Conservation (phyloP, 306 rosid species). For the Rosa lucieae region DNA sequence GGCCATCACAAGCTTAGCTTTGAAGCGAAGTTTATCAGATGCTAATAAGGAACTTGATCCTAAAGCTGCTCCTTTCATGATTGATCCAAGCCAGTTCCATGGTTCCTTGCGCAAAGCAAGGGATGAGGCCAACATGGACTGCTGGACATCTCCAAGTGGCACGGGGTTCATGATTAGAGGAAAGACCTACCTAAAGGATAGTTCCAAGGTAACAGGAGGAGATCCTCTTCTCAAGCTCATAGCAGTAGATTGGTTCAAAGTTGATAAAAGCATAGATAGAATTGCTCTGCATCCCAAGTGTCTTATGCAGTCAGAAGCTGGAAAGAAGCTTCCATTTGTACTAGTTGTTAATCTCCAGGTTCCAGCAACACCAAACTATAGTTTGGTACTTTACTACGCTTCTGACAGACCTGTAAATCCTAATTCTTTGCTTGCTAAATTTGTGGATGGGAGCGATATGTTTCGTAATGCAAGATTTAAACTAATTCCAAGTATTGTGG, state of each 20-base stretch:
- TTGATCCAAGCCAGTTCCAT: conserved; percentile 47
- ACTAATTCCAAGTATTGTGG: conserved; percentile 88
- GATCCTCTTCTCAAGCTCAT: conserved; percentile 83
- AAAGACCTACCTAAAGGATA: conserved; percentile 77
- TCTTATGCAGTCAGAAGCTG: conserved; percentile 77
- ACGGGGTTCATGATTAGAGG: conserved; percentile 84
- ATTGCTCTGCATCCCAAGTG: conserved; percentile 71
- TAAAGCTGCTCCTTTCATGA: conserved; percentile 34
- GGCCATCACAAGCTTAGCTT: conserved; percentile 31
- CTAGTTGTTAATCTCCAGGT: conserved; percentile 90
- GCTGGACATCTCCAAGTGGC: conserved; percentile 86
- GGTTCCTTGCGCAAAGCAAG: conserved; percentile 61
- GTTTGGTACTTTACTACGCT: conserved; percentile 81
- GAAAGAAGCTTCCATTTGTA: conserved; percentile 81
- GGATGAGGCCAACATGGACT: conserved; percentile 57
- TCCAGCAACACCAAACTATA: conserved; percentile 96
- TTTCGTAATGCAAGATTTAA: conserved; percentile 86
- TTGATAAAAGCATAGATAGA: conserved; percentile 47
- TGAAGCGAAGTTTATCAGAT: conserved; percentile 39
- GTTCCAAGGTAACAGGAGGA: conserved; percentile 79
- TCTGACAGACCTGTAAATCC: conserved; percentile 69
- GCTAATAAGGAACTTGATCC: conserved; percentile 52
- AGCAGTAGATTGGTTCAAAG: conserved; percentile 90
- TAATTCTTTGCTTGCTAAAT: conserved; percentile 74
- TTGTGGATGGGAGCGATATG: conserved; percentile 67